Evolutionary conservation across 2,329 filamentous ascomycete species (phyloP).

Genomic region (Pseudogymnoascus destructans): DNA sequence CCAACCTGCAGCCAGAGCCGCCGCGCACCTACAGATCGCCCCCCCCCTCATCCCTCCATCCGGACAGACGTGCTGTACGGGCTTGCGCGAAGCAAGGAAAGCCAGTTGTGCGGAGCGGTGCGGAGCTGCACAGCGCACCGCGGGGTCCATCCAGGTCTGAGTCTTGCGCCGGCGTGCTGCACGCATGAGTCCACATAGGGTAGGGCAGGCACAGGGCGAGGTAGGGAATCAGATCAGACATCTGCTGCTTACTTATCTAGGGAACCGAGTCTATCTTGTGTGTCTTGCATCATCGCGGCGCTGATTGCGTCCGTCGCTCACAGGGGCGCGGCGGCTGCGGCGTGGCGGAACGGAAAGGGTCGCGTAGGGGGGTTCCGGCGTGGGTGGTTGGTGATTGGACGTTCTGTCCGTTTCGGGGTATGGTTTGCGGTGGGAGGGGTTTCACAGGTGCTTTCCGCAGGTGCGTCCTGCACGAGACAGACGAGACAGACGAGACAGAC

Average conservation of each 20-base stretch:
- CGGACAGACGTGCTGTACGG: not conserved
- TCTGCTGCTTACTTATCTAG: not conserved
- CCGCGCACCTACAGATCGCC: not conserved
- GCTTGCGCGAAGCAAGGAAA: not conserved
- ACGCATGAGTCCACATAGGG: conserved; percentile 7
- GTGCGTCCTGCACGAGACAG: not conserved
- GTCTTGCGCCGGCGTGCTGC: not conserved
- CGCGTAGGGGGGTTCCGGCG: not conserved
- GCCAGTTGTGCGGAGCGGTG: not conserved
- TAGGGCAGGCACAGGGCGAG: not conserved
- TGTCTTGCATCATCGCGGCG: not conserved
- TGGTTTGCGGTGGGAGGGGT: conserved; percentile 2
- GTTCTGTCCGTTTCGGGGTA: not conserved
- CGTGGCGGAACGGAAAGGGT: conserved; percentile 6
- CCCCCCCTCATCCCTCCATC: not conserved
- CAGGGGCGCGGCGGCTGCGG: conserved; percentile 5
- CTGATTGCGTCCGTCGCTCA: not conserved
- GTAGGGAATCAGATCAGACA: not conserved
- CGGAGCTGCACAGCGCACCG: conserved; percentile 6
- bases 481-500: not conserved
- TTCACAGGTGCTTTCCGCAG: not conserved
- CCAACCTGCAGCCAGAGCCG: not conserved
- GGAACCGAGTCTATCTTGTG: not conserved
- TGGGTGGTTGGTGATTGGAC: not conserved
- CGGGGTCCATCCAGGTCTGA: conserved; percentile 2